phyloP scores from a whole-genome alignment of 2,329 filamentous ascomycete genomes.

The Ilyonectria sp. region DNA sequence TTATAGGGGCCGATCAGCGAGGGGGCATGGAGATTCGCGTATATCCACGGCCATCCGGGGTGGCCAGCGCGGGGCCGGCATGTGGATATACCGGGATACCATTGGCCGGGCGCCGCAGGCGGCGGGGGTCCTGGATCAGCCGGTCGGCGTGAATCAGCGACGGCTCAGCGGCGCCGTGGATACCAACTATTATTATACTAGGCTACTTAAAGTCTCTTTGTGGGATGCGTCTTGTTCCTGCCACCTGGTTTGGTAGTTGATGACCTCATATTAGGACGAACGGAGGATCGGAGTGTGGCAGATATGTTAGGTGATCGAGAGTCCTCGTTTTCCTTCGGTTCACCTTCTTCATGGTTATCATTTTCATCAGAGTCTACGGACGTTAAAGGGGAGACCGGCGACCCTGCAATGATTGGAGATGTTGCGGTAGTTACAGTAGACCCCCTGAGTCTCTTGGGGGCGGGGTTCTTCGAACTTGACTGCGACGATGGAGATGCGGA shows the following conservation, averaged over 20 bases:
- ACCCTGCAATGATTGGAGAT: slow-evolving; percentile 12
- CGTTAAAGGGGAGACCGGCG: slow-evolving; percentile 10
- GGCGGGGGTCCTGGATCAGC: too few relatives aligned
- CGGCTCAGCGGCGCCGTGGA: too few relatives aligned
- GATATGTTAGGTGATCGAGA: too few relatives aligned
- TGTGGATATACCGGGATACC: slow-evolving; percentile 40
- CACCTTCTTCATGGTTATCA: not conserved
- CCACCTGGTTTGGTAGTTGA: slow-evolving; percentile 10
- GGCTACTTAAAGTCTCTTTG: slow-evolving; percentile 15
- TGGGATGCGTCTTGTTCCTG: slow-evolving; percentile 18
- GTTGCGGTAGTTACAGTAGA: slow-evolving; percentile 6
- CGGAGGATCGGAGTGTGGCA: not conserved
- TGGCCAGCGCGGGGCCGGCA: not conserved
- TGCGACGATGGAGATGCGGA: too few relatives aligned
- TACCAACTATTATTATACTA: slow-evolving; percentile 1
- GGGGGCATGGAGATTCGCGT: too few relatives aligned
- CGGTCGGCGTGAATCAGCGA: too few relatives aligned
- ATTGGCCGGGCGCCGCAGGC: too few relatives aligned
- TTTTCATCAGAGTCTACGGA: not conserved
- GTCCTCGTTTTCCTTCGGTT: too few relatives aligned
- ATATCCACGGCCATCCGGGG: not conserved
- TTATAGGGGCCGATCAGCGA: too few relatives aligned
- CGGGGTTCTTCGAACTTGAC: not conserved
- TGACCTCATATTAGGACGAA: slow-evolving; percentile 19
- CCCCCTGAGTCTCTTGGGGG: slow-evolving; percentile 3